Conservation (phyloP, 495 filamentous ascomycete species). For the Lasiosphaeria miniovina region DNA sequence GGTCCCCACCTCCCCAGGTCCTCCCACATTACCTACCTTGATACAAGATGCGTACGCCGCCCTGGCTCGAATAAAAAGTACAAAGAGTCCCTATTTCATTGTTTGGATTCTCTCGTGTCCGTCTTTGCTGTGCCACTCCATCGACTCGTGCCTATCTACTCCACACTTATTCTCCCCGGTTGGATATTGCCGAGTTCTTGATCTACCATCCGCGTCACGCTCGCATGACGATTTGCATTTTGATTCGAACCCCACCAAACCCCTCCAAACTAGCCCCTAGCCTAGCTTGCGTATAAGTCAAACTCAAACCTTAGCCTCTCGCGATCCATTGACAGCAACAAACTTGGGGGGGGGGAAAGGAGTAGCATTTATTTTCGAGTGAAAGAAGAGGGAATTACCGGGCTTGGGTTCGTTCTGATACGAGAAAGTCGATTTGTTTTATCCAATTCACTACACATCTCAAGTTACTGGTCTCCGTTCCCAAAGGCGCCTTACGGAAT, state of each 20-base stretch:
- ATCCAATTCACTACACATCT: too few relatives aligned
- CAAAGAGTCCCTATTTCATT: neutral
- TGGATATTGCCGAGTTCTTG: neutral
- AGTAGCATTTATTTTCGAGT: too few relatives aligned
- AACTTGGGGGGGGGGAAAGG: too few relatives aligned
- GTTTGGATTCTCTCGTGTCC: neutral
- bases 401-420: too few relatives aligned
- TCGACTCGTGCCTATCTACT: neutral
- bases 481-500: neutral
- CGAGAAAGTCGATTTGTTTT: too few relatives aligned
- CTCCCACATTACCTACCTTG: too few relatives aligned
- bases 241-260: slow-evolving; percentile 2
- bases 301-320: slow-evolving; percentile 13
- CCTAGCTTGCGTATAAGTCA: slow-evolving; percentile 16
- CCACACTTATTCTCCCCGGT: neutral
- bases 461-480: too few relatives aligned
- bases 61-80: slow-evolving; percentile 1
- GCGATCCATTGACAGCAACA: neutral
- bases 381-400: too few relatives aligned
- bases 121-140: neutral
- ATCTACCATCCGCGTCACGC: neutral
- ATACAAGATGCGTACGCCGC: neutral
- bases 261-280: neutral
- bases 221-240: neutral
- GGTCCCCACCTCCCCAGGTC: too few relatives aligned